Evolutionary conservation across 2,329 filamentous ascomycete species (phyloP).

Genomic region (Metarhizium guizhouense): DNA sequence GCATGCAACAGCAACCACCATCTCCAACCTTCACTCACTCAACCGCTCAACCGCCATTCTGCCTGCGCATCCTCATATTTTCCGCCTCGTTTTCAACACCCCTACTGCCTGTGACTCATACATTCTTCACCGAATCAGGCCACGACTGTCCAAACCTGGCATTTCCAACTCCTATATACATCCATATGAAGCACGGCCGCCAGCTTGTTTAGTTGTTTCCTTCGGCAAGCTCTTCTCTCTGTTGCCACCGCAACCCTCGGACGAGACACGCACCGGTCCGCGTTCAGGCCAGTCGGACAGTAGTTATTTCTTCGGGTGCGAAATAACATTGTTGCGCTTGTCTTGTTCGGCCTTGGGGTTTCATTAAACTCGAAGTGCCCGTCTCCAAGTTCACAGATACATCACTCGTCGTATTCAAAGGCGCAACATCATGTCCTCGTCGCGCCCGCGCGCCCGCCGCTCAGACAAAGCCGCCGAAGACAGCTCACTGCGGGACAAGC

Average conservation of each 20-base stretch:
- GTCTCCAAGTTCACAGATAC: not conserved
- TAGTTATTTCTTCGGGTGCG: not conserved
- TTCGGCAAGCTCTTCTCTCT: not conserved
- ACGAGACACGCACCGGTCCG: not conserved
- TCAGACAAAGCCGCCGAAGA: not conserved
- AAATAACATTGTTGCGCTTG: not conserved
- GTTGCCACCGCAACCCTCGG: not conserved
- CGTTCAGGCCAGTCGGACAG: not conserved
- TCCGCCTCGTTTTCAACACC: not conserved
- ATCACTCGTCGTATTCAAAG: not conserved
- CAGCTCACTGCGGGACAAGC: constrained; percentile 11
- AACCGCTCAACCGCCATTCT: not conserved
- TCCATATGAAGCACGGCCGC: not conserved
- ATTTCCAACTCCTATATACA: not conserved
- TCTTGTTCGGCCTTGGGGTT: not conserved
- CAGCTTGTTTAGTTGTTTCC: not conserved
- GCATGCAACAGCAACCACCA: too few species aligned
- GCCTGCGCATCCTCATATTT: not conserved
- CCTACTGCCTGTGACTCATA: not conserved
- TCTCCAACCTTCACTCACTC: not conserved
- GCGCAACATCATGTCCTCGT: constrained; percentile 1
- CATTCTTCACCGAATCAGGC: not conserved
- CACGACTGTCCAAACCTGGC: not conserved
- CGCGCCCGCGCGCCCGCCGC: not conserved
- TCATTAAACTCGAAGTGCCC: not conserved